Base-by-base conservation (phyloP, 768 basidiomycete species). In the Leucocoprinus sp. region DNA sequence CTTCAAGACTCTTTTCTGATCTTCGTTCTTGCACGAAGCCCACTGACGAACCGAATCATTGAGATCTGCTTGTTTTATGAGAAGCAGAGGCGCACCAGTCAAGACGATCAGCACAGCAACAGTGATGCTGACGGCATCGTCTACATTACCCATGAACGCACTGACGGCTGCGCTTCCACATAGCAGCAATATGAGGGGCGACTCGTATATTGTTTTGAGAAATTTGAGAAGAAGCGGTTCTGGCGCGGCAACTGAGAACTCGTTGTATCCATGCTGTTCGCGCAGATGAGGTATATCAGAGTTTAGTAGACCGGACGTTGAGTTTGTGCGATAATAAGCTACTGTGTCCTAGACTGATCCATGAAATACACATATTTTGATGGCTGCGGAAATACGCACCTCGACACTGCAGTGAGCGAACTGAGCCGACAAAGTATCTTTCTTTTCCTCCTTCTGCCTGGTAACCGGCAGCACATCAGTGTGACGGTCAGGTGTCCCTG, bases 11-110 rank as follows among this genome's bases (percentile, higher is more conserved):
- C 65, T 96, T 82, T 60, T 97, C 93, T 1, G 95, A 97, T 24
- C 93, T 75, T 50, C 86, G 80, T 62, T 98, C 93, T 63, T 98
- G 93, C 23, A 98, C 80, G 57, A 97, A 98, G 8, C 91, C 95
- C 51, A 98, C 93, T 75, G 50, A 4, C 28, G 27, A 44, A 44
- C 14, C 31, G 15, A 8, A 39, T 23, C 8, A 26, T n/a, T n/a
- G n/a, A n/a, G 27, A 11, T 3, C 8, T 29, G 17, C 6, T 19
- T 15, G 14, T 11, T 14, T 14, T 29, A 14, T 18, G 1, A 18
- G 15, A 45, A 46, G 44, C 42, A 38, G 40, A 26, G 9, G 39
- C 11, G 61, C 54, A 93, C 92, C 92, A 28, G 93, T 93, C 5
- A 98, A 66, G 18, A 98, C 93, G 46, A 97, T 97, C 22, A 89